Conservation (phyloP, 306 rosid genomes). For the Cucumis sativus region DNA sequence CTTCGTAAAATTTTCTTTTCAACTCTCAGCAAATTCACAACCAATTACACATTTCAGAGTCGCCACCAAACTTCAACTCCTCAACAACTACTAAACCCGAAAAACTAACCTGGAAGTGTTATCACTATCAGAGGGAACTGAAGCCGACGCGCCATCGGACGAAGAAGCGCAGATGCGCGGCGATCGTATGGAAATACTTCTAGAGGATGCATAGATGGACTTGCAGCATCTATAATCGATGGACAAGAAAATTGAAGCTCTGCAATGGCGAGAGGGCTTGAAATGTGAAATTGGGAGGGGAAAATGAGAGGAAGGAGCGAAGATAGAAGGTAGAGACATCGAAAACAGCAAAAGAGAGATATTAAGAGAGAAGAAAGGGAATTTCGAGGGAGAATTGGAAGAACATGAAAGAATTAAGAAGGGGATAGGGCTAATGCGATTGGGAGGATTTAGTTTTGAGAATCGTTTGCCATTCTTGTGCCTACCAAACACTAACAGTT, state of each 20-base stretch:
- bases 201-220: constrained; percentile 14
- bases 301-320: constrained; percentile 28
- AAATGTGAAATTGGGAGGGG: constrained; percentile 21
- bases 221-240: constrained; percentile 10
- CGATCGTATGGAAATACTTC: constrained; percentile 15
- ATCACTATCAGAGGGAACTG: constrained; percentile 21
- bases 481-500: neutral
- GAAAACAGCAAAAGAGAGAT: neutral
- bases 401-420: neutral
- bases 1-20: neutral
- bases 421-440: neutral
- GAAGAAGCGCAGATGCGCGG: constrained; percentile 36
- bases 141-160: constrained; percentile 29
- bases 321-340: constrained; percentile 35
- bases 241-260: constrained; percentile 11
- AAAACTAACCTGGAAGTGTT: constrained; percentile 39
- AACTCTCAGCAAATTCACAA: neutral
- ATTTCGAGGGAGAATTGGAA: neutral
- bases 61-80: neutral
- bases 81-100: too few species aligned
- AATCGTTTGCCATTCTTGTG: neutral
- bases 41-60: neutral
- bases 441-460: neutral
- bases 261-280: constrained; percentile 1
- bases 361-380: neutral